Evolutionary conservation across 352 stramenopile genomes (phyloP), one percentile per base, ranked within the genome.

Genomic region (Plasmopara halstedii): DNA sequence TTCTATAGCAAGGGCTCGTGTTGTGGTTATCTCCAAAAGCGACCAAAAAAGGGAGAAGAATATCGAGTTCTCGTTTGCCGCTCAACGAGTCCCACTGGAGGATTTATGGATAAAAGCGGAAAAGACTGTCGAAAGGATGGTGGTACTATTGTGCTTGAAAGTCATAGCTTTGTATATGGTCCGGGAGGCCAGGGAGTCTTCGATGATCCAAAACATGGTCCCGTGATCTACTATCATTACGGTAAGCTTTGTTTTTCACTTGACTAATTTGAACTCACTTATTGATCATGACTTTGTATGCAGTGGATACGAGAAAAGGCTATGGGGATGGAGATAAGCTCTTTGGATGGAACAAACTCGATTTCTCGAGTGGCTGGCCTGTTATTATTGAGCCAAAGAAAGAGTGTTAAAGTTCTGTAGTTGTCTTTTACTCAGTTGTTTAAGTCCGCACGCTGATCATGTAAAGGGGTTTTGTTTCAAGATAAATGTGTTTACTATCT

Each of bases 221-320:
- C 63, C 5, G 58, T 77, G 11, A 26, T 75, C 21, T 77, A 81
- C 61, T 81, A 77, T 35, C 66, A 81, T 52, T 74, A 77, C 57
- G 67, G 67, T 76, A 44, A 32, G 57, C 51, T 47, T 15, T 4
- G 17, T 19, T 42, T 31, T 9, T 15, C 14, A 6, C 21, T 39
- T 31, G 8, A 25, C 27, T 31, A 4, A 17, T 25, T 25, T 11
- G 5, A 18, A 31, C 9, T 61, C 25, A 29, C n/a, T n/a, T n/a
- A n/a, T 22, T 41, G 15, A 46, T n/a, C 6, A 22, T 29, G 10
- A 40, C 33, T 6, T 31, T 39, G 13, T 11, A 23, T 44, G 21
- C 27, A 77, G 68, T 79, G 35, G 64, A 79, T 40, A 79, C 64
- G 7, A 54, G 50, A 8, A 51, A 68, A 6, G 68, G 68, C 1